Evolutionary conservation across 1,284 basidiomycete species (phyloP).

Genomic region (Puccinia hordei): DNA sequence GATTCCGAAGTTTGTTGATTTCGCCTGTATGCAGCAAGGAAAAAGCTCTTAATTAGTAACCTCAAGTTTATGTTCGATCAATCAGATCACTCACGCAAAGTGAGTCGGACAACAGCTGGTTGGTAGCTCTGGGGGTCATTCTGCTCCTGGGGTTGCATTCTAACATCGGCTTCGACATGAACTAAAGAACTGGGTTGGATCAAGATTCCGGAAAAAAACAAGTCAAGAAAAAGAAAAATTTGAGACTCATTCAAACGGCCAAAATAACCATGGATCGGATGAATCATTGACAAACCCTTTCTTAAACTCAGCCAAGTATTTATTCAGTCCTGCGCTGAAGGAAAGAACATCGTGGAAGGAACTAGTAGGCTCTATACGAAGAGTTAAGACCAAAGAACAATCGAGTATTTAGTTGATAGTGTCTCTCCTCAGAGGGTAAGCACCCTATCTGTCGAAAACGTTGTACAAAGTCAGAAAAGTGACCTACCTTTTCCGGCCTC

Average conservation of each 20-base stretch:
- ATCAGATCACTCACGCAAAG: slow-evolving; percentile 24
- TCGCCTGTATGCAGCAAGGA: slow-evolving; percentile 28
- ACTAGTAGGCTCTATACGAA: slow-evolving; percentile 20
- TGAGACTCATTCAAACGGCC: not conserved
- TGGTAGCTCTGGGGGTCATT: slow-evolving; percentile 23
- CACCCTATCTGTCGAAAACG: not conserved
- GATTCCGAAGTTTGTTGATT: slow-evolving; percentile 44
- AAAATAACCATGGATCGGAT: not conserved
- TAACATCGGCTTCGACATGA: slow-evolving; percentile 44
- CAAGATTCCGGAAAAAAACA: too few relatives aligned
- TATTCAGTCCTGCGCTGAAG: slow-evolving; percentile 38
- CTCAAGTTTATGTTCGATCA: not conserved
- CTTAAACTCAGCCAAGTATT: slow-evolving; percentile 40
- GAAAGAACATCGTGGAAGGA: slow-evolving; percentile 43
- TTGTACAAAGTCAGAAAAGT: not conserved
- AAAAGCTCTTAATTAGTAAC: not conserved
- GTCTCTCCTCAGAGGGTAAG: not conserved
- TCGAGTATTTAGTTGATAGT: not conserved
- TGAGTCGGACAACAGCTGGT: slow-evolving; percentile 32
- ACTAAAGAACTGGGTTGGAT: slow-evolving; percentile 41
- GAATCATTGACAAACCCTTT: slow-evolving; percentile 25
- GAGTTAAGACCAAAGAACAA: not conserved
- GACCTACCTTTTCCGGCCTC: slow-evolving; percentile 33
- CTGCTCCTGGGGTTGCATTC: slow-evolving; percentile 44
- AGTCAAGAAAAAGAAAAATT: not conserved